Evolutionary conservation across 345 rosid genomes (phyloP).

Genomic region (Eucalyptus marginata): DNA sequence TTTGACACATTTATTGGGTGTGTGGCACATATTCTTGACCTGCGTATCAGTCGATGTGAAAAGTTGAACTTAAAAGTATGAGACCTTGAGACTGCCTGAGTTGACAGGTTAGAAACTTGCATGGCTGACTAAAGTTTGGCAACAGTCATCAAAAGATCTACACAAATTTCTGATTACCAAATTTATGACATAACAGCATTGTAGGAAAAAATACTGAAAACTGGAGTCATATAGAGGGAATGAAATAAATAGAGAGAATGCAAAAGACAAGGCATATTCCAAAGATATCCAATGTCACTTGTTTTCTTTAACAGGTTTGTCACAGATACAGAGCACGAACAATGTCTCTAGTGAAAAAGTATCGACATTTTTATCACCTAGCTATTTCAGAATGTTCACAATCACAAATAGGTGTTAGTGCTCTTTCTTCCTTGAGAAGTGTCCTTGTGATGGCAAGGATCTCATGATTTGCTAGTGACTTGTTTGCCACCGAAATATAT

Average conservation of each 20-base stretch:
- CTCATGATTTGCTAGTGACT: not conserved
- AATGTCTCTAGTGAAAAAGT: not conserved
- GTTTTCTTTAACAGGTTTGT: not conserved
- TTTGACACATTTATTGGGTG: not conserved
- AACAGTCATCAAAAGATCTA: not conserved
- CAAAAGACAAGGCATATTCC: not conserved
- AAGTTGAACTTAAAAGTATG: not conserved
- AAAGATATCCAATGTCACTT: not conserved
- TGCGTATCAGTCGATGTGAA: not conserved
- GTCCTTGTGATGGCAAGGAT: not conserved
- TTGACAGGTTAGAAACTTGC: not conserved
- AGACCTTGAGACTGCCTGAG: not conserved
- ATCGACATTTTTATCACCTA: not conserved
- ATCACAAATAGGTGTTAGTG: not conserved
- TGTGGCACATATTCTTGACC: not conserved
- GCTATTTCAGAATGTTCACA: not conserved
- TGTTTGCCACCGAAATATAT: not conserved
- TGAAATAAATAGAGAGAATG: not conserved
- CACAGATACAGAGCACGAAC: not conserved
- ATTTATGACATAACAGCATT: not conserved
- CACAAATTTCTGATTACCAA: not conserved
- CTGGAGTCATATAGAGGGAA: not conserved
- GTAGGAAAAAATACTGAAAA: not conserved
- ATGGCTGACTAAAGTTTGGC: not conserved
- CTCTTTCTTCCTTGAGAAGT: not conserved